Conservation (phyloP, 2,329 filamentous ascomycete species). For the Pseudogymnoascus sp. region DNA sequence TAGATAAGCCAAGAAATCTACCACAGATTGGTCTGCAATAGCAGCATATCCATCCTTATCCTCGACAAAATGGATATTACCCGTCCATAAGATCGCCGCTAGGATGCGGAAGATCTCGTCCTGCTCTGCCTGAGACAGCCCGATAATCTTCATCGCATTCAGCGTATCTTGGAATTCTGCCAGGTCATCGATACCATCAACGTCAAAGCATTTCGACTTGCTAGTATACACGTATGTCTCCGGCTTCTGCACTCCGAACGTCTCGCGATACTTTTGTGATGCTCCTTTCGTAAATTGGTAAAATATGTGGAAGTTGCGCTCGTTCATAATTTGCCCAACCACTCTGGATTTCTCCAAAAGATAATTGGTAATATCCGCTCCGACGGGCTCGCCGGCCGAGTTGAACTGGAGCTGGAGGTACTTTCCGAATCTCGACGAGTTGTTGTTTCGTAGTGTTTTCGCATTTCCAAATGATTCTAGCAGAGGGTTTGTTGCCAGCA, state of each 20-base stretch:
- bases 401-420: constrained; percentile 98
- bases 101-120: constrained; percentile 96
- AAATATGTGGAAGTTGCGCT: constrained; percentile 98
- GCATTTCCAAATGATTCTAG: constrained; percentile 98
- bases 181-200: constrained; percentile 85
- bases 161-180: constrained; percentile 85
- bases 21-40: constrained; percentile 79
- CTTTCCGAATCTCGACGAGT: constrained; percentile 96
- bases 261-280: constrained; percentile 73
- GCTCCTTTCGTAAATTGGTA: constrained; percentile 98
- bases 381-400: constrained; percentile 77
- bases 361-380: constrained; percentile 97
- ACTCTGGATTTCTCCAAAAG: constrained; percentile 91
- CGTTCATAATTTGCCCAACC: constrained; percentile 87
- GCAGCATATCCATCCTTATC: constrained; percentile 82
- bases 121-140: constrained; percentile 77
- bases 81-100: constrained; percentile 83
- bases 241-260: constrained; percentile 84
- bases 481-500: constrained; percentile 92
- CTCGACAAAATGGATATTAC: constrained; percentile 85
- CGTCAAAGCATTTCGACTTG: constrained; percentile 87
- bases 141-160: constrained; percentile 91
- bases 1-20: constrained; percentile 90
- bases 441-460: constrained; percentile 96
- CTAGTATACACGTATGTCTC: constrained; percentile 92